These are phyloP conservation scores for Pyrus bretschneideri DNA, from an alignment of 306 rosid species.

Conservation along the genomic window DNA sequence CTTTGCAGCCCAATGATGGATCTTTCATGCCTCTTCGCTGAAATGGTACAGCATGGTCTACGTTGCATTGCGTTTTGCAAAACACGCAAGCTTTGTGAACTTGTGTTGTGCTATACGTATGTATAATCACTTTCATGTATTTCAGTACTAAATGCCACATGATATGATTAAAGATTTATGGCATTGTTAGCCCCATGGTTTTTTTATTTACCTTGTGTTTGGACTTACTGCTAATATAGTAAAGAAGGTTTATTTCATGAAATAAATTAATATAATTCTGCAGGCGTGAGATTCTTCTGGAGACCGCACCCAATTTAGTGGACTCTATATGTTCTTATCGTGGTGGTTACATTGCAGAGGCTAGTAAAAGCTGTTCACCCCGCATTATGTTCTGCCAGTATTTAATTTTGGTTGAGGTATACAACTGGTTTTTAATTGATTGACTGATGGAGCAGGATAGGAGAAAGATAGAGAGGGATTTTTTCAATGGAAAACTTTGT, in stretches of 20 bases:
- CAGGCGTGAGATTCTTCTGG: slow-evolving; percentile 82
- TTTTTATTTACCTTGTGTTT: slow-evolving; percentile 5
- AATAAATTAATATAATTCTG: slow-evolving; percentile 20
- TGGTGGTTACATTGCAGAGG: slow-evolving; percentile 88
- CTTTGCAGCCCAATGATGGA: slow-evolving; percentile 67
- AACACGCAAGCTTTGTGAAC: slow-evolving; percentile 84
- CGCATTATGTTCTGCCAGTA: neutral
- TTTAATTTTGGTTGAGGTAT: slow-evolving; percentile 5
- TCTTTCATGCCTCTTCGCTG: slow-evolving; percentile 71
- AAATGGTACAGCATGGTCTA: slow-evolving; percentile 98
- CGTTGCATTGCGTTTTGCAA: slow-evolving; percentile 89
- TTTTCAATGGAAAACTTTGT: slow-evolving; percentile 77
- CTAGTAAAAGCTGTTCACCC: slow-evolving; percentile 8
- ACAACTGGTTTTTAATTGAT: slow-evolving; percentile 7
- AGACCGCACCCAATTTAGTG: slow-evolving; percentile 63
- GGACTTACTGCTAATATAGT: slow-evolving; percentile 8
- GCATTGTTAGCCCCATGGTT: slow-evolving; percentile 13
- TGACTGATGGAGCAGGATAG: slow-evolving; percentile 54
- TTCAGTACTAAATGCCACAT: slow-evolving; percentile 19
- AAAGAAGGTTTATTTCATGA: slow-evolving; percentile 4
- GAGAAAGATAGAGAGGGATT: slow-evolving; percentile 78
- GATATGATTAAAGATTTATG: neutral
- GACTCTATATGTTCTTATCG: slow-evolving; percentile 76
- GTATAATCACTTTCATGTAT: slow-evolving; percentile 32
- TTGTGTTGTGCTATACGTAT: slow-evolving; percentile 76